These are phyloP conservation scores for Neocucurbitaria cava DNA, from an alignment of 2,329 filamentous ascomycete genomes.

Conservation along the genomic window DNA sequence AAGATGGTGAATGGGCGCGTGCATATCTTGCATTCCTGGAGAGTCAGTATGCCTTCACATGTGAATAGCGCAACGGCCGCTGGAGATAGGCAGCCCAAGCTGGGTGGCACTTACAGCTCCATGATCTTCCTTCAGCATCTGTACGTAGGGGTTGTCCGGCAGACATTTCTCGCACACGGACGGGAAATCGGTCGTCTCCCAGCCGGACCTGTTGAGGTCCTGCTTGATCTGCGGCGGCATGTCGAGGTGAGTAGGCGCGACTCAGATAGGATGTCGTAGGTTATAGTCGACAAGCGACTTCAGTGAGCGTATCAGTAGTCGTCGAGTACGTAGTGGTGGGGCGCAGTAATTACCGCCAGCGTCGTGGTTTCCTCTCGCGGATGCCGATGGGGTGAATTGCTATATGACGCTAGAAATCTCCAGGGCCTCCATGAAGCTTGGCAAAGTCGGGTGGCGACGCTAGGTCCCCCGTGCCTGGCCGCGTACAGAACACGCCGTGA, in stretches of 20 bases:
- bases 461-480: slow-evolving; percentile 13
- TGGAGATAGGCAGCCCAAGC: slow-evolving; percentile 42
- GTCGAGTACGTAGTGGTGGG: slow-evolving; percentile 20
- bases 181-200: slow-evolving; percentile 92
- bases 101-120: slow-evolving; percentile 72
- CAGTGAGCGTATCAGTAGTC: slow-evolving; percentile 14
- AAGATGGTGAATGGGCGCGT: slow-evolving; percentile 96
- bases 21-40: slow-evolving; percentile 69
- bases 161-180: slow-evolving; percentile 92
- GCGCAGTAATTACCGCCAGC: slow-evolving; percentile 5
- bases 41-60: slow-evolving; percentile 63
- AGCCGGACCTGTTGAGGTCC: slow-evolving; percentile 92
- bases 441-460: slow-evolving; percentile 17
- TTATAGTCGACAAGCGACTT: background rate
- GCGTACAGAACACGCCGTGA: slow-evolving; percentile 24
- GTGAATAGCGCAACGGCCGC: background rate
- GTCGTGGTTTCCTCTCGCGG: background rate
- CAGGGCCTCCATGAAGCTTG: slow-evolving; percentile 10
- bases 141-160: slow-evolving; percentile 95
- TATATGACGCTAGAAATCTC: slow-evolving; percentile 29
- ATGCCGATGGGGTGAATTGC: background rate
- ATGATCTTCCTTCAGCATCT: slow-evolving; percentile 98
- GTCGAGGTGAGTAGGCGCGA: background rate
- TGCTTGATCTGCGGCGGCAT: slow-evolving; percentile 96
- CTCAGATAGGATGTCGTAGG: background rate